Evolutionary conservation across 2,329 filamentous ascomycete species (phyloP), one percentile per base, ranked within the genome.

Genomic region (Aureobasidium sp.): DNA sequence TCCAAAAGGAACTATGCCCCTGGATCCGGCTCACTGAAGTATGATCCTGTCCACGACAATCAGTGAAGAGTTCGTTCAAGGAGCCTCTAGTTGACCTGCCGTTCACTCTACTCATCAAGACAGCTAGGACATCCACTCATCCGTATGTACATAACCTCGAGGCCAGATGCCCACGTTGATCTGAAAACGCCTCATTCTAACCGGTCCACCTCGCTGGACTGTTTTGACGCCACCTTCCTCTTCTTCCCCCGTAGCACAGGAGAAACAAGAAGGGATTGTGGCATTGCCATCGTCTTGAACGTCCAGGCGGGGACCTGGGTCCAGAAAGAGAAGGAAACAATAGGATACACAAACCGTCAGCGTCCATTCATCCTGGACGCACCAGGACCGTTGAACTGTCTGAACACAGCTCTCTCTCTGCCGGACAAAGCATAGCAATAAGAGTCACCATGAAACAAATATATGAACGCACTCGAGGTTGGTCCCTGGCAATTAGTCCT

Each of bases 31-130:
- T n/a, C 37, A n/a, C 39, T 8, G 6, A 41, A 41, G 37, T 55
- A 55, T 17, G 51, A 55, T 55, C 51, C 51, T 55, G 51, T 55
- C 15, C 23, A 55, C 36, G 51, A 55, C 51, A 12, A n/a, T 37
- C 36, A 55, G 51, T 55, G 36, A 37, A 27, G 5, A 36, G 13
- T 15, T 36, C n/a, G 50, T 29, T 1, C 13, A 13, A 26, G 9
- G 20, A 12, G 34, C 20, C 13, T 17, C n/a, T 36, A 41, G 20
- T 27, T 17, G 10, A 15, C 17, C 12, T 29, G 5, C 10, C 34
- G 9, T 53, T 20, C 41, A 7, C 32, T 12, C 48, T 26, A 52
- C 17, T 26, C n/a, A 37, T n/a, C 48, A 52, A 10, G 15, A 52
- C 48, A 37, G 32, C n/a, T 23, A 26, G 32, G 6, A 23, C 32